Conservation (phyloP, 805 yeast species). For the Diddensiella caesifluorescens region DNA sequence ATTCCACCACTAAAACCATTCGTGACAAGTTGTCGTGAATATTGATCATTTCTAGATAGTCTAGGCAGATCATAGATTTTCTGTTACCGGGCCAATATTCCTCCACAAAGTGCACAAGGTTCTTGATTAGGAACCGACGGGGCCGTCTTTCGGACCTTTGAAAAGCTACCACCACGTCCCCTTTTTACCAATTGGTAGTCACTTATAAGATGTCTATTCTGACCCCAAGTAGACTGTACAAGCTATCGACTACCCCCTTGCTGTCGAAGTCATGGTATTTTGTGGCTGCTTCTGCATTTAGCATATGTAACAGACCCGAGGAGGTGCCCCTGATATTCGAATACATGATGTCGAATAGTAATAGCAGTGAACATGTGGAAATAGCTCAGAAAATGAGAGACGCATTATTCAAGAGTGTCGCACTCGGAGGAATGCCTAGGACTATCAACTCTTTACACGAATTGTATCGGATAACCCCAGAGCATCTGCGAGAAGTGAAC, state of each 20-base stretch:
- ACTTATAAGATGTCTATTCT: conserved; percentile 32
- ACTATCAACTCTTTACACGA: conserved; percentile 72
- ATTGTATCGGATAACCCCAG: conserved; percentile 62
- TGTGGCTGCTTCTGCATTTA: conserved; percentile 73
- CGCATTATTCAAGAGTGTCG: conserved; percentile 69
- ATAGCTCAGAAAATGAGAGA: conserved; percentile 62
- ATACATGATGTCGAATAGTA: conserved; percentile 43
- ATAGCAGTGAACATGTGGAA: conserved; percentile 20
- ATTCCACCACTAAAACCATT: too few relatives aligned
- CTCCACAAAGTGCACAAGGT: too few relatives aligned
- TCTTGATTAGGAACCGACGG: too few relatives aligned
- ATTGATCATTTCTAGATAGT: too few relatives aligned
- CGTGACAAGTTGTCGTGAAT: too few relatives aligned
- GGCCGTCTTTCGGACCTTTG: too few relatives aligned
- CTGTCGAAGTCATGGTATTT: conserved; percentile 64
- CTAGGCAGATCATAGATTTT: too few relatives aligned
- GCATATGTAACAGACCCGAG: conserved; percentile 76
- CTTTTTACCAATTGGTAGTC: too few relatives aligned
- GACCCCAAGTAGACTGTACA: conserved; percentile 51
- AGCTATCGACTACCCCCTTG: conserved; percentile 49
- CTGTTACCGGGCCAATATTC: too few relatives aligned
- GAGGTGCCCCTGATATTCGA: conserved; percentile 73
- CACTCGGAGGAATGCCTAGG: conserved; percentile 78
- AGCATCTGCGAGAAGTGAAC: conserved; percentile 34
- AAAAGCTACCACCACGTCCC: too few relatives aligned